Conservation (phyloP, 2,329 filamentous ascomycete species). For the Fusarium equiseti region DNA sequence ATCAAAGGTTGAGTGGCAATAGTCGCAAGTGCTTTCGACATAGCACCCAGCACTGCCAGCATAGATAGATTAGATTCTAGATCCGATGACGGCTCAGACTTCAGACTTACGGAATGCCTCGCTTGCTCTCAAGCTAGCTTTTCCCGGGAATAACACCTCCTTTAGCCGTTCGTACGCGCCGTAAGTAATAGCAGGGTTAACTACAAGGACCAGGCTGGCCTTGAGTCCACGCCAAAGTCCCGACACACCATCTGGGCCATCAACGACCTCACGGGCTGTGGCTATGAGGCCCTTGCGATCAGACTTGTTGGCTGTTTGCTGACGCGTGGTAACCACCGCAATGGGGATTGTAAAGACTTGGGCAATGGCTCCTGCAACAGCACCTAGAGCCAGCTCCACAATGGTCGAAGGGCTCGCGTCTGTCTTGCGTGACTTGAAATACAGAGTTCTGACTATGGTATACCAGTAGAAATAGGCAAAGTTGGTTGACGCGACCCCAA, state of each 20-base stretch:
- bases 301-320: slow-evolving; percentile 88
- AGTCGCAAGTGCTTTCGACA: slow-evolving; percentile 93
- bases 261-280: slow-evolving; percentile 88
- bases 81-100: neutral
- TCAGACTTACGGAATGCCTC: slow-evolving; percentile 87
- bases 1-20: slow-evolving; percentile 95
- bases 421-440: slow-evolving; percentile 71
- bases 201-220: slow-evolving; percentile 92
- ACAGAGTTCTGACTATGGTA: slow-evolving; percentile 84
- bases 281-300: slow-evolving; percentile 89
- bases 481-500: slow-evolving; percentile 96
- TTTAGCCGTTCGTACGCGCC: slow-evolving; percentile 93
- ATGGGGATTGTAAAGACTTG: slow-evolving; percentile 98
- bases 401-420: slow-evolving; percentile 76
- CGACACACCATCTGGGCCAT: slow-evolving; percentile 88
- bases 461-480: slow-evolving; percentile 99
- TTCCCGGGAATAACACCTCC: slow-evolving; percentile 81
- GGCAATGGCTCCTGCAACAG: slow-evolving; percentile 87
- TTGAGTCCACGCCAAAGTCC: slow-evolving; percentile 96
- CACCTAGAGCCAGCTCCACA: slow-evolving; percentile 85
- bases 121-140: slow-evolving; percentile 79
- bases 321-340: slow-evolving; percentile 92
- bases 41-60: slow-evolving; percentile 81
- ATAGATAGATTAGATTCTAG: slow-evolving; percentile 14
- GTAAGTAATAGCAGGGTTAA: slow-evolving; percentile 98